Evolutionary conservation across 208 protist genomes (phyloP).

Genomic region (Trypanosoma caninum): DNA sequence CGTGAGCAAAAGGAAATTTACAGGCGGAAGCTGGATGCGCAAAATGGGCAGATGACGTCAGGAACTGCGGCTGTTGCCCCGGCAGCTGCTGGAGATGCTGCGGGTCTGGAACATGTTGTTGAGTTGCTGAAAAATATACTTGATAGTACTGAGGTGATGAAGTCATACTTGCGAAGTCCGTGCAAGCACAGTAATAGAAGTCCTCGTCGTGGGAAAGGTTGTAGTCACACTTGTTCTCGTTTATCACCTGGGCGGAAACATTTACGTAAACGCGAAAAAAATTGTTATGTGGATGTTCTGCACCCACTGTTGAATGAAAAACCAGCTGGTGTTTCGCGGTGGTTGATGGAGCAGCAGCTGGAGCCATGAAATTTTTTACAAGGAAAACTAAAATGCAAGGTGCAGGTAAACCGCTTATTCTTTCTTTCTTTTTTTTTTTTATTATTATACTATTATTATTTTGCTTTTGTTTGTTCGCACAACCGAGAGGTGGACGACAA

Average conservation of each 20-base stretch:
- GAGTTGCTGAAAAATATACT: constrained; percentile 35
- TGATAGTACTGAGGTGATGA: constrained; percentile 34
- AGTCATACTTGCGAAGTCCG: constrained; percentile 24
- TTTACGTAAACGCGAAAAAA: not conserved
- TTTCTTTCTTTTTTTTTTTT: not conserved
- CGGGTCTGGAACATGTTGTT: constrained; percentile 13
- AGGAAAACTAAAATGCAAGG: not conserved
- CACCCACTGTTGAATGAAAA: not conserved
- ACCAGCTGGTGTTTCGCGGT: constrained; percentile 3
- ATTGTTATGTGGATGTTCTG: not conserved
- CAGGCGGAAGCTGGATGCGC: not conserved
- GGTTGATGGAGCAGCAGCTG: constrained; percentile 15
- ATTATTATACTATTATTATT: constrained; percentile 11
- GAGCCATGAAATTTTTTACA: not conserved
- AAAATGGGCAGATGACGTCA: not conserved
- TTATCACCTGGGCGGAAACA: not conserved
- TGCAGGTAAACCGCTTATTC: not conserved
- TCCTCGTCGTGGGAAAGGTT: not conserved
- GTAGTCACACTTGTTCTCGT: not conserved
- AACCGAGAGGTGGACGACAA: too few species aligned
- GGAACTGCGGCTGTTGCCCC: not conserved
- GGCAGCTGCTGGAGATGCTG: not conserved
- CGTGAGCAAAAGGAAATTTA: constrained; percentile 35
- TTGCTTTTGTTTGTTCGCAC: not conserved
- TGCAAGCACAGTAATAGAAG: not conserved